Percentiles rank a stretch among this genome's conserved stretches.
Evolutionary conservation across 2,329 filamentous ascomycete species (phyloP).

Genomic region (Microascus cirrosus): DNA sequence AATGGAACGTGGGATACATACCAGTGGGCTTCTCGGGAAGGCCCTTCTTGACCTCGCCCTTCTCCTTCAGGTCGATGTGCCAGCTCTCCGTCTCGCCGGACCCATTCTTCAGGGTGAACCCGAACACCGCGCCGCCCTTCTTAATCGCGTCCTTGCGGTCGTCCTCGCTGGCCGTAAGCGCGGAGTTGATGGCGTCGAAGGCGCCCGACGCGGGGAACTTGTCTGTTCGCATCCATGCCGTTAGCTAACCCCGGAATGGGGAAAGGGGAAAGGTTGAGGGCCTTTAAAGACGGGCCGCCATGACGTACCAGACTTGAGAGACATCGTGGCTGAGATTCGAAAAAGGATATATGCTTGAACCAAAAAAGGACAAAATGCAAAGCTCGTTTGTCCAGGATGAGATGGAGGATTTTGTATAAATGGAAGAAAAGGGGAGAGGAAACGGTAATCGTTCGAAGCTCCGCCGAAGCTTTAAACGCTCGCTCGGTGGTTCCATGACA

Average conservation of each 20-base stretch:
- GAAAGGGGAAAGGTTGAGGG: neutral
- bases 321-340: neutral
- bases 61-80: constrained; percentile 92
- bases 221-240: constrained; percentile 32
- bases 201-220: constrained; percentile 83
- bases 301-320: constrained; percentile 3
- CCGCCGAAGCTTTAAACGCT: neutral
- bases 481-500: neutral
- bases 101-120: constrained; percentile 85
- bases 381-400: neutral
- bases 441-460: neutral
- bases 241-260: neutral
- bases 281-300: no score
- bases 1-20: constrained; percentile 28
- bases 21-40: constrained; percentile 71
- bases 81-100: constrained; percentile 72
- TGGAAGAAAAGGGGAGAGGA: neutral
- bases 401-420: neutral
- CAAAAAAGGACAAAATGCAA: neutral
- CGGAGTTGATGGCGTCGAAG: constrained; percentile 76
- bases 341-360: neutral
- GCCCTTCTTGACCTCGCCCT: constrained; percentile 71
- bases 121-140: constrained; percentile 76
- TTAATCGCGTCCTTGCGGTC: constrained; percentile 84
- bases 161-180: constrained; percentile 55